Evolutionary conservation across 2,329 filamentous ascomycete species (phyloP).

Genomic region (Thyridium curvatum): DNA sequence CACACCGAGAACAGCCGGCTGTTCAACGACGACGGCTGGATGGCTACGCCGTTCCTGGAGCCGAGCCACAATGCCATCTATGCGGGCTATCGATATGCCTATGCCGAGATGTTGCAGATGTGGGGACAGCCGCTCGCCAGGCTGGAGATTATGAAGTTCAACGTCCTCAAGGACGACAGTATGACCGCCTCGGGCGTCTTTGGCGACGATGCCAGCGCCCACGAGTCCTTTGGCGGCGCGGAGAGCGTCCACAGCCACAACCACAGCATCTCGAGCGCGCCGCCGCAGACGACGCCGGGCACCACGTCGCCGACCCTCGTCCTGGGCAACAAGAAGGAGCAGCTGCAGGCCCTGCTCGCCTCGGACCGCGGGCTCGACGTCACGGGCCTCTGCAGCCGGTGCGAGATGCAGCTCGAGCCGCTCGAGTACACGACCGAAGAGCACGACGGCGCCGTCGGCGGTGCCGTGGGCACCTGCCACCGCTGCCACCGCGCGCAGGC

Average conservation of each 20-base stretch:
- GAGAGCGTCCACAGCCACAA: constrained; percentile 28
- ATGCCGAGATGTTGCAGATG: constrained; percentile 63
- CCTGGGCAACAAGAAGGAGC: constrained; percentile 42
- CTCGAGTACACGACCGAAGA: constrained; percentile 36
- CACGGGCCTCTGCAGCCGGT: constrained; percentile 55
- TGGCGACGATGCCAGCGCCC: constrained; percentile 11
- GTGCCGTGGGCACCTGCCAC: constrained; percentile 42
- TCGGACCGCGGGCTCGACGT: constrained; percentile 55
- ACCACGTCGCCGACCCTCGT: constrained; percentile 36
- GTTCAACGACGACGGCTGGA: constrained; percentile 64
- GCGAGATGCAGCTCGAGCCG: constrained; percentile 57
- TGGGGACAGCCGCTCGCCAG: constrained; percentile 58
- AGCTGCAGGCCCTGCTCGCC: constrained; percentile 40
- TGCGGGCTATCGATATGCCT: constrained; percentile 56
- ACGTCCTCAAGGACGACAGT: constrained; percentile 48
- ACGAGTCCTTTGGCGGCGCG: constrained; percentile 28
- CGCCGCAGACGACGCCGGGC: constrained; percentile 29
- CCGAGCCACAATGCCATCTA: constrained; percentile 41
- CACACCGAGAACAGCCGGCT: constrained; percentile 55
- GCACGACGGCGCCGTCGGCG: constrained; percentile 29
- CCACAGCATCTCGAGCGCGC: constrained; percentile 18
- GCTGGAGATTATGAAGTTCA: constrained; percentile 65
- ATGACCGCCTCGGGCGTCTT: constrained; percentile 12
- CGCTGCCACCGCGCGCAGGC: constrained; percentile 49
- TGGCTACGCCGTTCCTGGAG: constrained; percentile 52